A percentile compares a stretch with the other conserved stretches of the same genome.
These are phyloP conservation scores for Boletus rex-veris DNA, from an alignment of 768 basidiomycete species.

Conservation along the genomic window DNA sequence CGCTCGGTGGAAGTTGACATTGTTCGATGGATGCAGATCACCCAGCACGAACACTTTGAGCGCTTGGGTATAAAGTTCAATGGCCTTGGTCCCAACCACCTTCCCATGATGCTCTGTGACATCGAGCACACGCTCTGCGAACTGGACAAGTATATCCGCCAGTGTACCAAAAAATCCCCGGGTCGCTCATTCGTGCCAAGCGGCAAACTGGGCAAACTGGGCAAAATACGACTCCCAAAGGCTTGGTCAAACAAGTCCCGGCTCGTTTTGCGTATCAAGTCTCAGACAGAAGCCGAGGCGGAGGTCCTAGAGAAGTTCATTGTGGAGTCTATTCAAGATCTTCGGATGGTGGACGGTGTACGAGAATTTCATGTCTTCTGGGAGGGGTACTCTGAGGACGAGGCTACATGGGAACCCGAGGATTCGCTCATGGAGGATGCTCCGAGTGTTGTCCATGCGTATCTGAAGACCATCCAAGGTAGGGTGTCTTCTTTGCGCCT, in stretches of 20 bases:
- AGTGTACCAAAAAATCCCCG: slow-evolving; percentile 21
- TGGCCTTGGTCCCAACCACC: slow-evolving; percentile 44
- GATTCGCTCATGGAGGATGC: slow-evolving; percentile 45
- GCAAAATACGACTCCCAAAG: slow-evolving; percentile 39
- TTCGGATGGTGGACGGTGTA: slow-evolving; percentile 36
- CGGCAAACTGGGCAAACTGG: slow-evolving; percentile 9
- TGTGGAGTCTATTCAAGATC: slow-evolving; percentile 37
- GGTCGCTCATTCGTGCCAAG: slow-evolving; percentile 39
- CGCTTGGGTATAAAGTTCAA: slow-evolving; percentile 54
- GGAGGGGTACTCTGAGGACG: slow-evolving; percentile 48
- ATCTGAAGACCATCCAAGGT: slow-evolving; percentile 25
- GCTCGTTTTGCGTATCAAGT: slow-evolving; percentile 39
- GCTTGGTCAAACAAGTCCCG: slow-evolving; percentile 56
- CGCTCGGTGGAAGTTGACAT: slow-evolving; percentile 50
- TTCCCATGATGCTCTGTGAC: slow-evolving; percentile 63
- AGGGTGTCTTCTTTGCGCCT: background rate
- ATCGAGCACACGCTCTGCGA: slow-evolving; percentile 80
- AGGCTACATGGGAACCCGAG: slow-evolving; percentile 61
- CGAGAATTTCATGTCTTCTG: slow-evolving; percentile 51
- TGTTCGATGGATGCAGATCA: slow-evolving; percentile 59
- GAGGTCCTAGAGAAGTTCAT: slow-evolving; percentile 41
- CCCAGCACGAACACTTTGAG: slow-evolving; percentile 58
- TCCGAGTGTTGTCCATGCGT: slow-evolving; percentile 42
- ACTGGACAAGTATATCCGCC: slow-evolving; percentile 71
- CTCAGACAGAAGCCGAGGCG: slow-evolving; percentile 28